phyloP scores from a whole-genome alignment of 192 early-diverging fungal species.

The Podila clonocystis region DNA sequence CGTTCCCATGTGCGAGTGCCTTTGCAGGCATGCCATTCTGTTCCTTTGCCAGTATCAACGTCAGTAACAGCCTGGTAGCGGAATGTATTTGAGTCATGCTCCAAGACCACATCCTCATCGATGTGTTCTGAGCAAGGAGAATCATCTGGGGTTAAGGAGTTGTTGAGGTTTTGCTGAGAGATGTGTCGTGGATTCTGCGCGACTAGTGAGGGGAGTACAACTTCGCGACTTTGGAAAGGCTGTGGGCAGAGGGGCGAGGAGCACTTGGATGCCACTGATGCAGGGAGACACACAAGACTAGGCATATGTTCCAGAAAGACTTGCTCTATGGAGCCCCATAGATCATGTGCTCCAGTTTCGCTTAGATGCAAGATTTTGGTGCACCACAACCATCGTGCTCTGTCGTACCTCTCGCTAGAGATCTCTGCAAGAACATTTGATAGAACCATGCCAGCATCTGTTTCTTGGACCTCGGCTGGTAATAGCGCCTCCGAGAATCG shows the following conservation, averaged over 20 bases:
- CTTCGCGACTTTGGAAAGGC: not conserved
- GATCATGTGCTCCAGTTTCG: not conserved
- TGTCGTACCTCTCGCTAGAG: not conserved
- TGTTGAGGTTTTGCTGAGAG: conserved; percentile 2
- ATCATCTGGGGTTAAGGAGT: not conserved
- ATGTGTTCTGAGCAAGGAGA: not conserved
- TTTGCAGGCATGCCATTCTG: not conserved
- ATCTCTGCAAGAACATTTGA: not conserved
- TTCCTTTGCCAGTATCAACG: conserved; percentile 3
- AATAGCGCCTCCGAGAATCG: conserved; percentile 1
- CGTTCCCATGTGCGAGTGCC: not conserved
- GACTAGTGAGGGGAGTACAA: not conserved
- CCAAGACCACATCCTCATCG: not conserved
- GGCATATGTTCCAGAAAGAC: conserved; percentile 6
- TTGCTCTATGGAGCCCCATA: not conserved
- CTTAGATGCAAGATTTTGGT: not conserved
- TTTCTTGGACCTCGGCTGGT: not conserved
- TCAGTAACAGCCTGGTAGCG: not conserved
- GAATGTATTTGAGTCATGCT: not conserved
- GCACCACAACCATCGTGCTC: conserved; percentile 16
- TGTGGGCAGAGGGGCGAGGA: not conserved
- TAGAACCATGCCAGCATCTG: conserved; percentile 4
- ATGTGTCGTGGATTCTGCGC: not conserved
- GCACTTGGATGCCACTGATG: not conserved
- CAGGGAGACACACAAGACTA: not conserved